Conservation (phyloP, 441 rosid genomes). For the Mallotus japonicus region DNA sequence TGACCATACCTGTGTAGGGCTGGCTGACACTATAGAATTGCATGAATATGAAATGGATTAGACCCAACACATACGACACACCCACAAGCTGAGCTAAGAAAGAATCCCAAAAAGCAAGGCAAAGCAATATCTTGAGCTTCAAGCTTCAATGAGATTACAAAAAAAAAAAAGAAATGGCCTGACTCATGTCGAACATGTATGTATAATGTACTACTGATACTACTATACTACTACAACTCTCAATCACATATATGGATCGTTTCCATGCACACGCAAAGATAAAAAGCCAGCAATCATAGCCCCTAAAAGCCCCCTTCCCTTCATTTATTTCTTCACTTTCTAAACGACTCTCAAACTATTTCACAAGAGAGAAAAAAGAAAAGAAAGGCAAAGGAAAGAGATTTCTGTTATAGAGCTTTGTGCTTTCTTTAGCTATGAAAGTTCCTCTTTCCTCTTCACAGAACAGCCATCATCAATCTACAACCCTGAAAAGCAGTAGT, state of each 20-base stretch:
- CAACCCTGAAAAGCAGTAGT: conserved; percentile 29
- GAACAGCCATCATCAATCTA: conserved; percentile 22
- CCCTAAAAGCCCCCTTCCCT: conserved; percentile 43
- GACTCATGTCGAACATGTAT: conserved; percentile 37
- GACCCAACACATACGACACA: not conserved
- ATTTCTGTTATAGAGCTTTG: not conserved
- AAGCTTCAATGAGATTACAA: conserved; percentile 27
- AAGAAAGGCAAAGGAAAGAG: not conserved
- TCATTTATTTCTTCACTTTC: conserved; percentile 11
- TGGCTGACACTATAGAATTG: not conserved
- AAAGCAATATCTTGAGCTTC: conserved; percentile 38
- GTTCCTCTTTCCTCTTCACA: conserved; percentile 42
- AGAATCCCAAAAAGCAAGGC: conserved; percentile 41
- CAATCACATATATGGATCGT: not conserved
- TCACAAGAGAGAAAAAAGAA: not conserved
- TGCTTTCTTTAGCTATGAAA: conserved; percentile 48
- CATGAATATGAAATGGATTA: not conserved
- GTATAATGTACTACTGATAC: not conserved
- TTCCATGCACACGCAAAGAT: conserved; percentile 50
- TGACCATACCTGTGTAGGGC: not conserved
- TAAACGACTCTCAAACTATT: not conserved
- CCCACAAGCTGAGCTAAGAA: conserved; percentile 13
- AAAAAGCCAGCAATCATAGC: conserved; percentile 56
- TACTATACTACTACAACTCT: not conserved
- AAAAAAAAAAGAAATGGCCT: conserved; percentile 13